Conservation (phyloP, 176 grass and related monocot species). For the Miscanthus lutarioriparius region DNA sequence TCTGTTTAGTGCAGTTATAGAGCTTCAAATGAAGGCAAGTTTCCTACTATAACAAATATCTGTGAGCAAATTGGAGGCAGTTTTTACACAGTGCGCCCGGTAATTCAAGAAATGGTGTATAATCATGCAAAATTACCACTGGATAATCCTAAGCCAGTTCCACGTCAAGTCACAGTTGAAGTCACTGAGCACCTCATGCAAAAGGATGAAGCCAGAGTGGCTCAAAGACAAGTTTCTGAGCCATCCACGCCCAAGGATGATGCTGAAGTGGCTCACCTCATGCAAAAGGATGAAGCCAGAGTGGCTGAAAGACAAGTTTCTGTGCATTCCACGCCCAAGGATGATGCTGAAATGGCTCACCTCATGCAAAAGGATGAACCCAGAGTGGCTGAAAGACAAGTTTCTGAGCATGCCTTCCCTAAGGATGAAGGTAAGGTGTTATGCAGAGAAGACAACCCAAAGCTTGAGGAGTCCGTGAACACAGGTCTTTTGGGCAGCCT, state of each 20-base stretch:
- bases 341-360: neutral
- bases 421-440: neutral
- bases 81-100: slow-evolving; percentile 48
- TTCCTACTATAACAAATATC: slow-evolving; percentile 18
- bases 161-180: slow-evolving; percentile 22
- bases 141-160: slow-evolving; percentile 16
- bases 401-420: neutral
- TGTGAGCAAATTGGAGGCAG: slow-evolving; percentile 43
- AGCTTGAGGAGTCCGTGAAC: slow-evolving; percentile 27
- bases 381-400: neutral
- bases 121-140: slow-evolving; percentile 25
- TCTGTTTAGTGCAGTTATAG: slow-evolving; percentile 56
- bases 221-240: neutral
- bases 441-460: neutral
- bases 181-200: neutral
- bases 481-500: slow-evolving; percentile 54
- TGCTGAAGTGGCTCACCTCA: neutral
- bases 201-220: slow-evolving; percentile 7
- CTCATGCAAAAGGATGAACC: neutral
- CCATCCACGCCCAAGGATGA: neutral
- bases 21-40: slow-evolving; percentile 64
- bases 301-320: neutral
- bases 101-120: slow-evolving; percentile 66
- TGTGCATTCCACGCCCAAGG: neutral
- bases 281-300: neutral